Evolutionary conservation across 2,329 filamentous ascomycete species (phyloP), one percentile per base, ranked within the genome.

Genomic region (Apiospora rasikravindrae): DNA sequence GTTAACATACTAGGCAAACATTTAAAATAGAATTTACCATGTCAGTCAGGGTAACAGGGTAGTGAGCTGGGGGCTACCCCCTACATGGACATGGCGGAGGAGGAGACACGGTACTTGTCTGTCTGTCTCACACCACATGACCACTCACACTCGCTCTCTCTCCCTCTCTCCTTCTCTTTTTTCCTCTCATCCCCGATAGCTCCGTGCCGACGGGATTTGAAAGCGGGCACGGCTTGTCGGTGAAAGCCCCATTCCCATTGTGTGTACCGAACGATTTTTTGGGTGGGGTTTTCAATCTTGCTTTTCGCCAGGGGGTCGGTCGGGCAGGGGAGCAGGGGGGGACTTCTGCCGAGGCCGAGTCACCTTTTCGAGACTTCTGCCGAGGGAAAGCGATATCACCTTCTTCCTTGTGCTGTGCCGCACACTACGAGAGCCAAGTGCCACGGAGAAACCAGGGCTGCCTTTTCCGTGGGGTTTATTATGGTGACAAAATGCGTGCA

Each of bases 141-240:
- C 4, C 44, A 45, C n/a, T n/a, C 44, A 45, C 44, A 47, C 44
- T 47, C 16, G 19, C 14, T 47, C 44, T 1, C 19, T 45, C 44
- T 19, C 19, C 44, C 13, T 29, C 51, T 47, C 44, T 1, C 19
- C 19, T 14, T 19, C 19, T 16, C 13, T 29, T 24, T 1, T 16
- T 13, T 57, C 14, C 14, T 16, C 22, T 61, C 57, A 64, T 64
- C 19, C 57, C 57, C 57, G 57, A 64, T 64, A 64, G 57, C 57
- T 64, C 57, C 57, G 57, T 64, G 57, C 57, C 57, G 57, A 19
- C 57, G 57, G 57, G 57, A 64, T n/a, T 40, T 64, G 57, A n/a
- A 64, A 64, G 57, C 57, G 57, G 57, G 57, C 57, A 64, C 57
- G 57, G 53, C 19, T 24, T 64, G 57, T 64, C 57, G 33, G 57